Base-by-base conservation (phyloP, 2,329 filamentous ascomycete species). In the Septoria petroselini region DNA sequence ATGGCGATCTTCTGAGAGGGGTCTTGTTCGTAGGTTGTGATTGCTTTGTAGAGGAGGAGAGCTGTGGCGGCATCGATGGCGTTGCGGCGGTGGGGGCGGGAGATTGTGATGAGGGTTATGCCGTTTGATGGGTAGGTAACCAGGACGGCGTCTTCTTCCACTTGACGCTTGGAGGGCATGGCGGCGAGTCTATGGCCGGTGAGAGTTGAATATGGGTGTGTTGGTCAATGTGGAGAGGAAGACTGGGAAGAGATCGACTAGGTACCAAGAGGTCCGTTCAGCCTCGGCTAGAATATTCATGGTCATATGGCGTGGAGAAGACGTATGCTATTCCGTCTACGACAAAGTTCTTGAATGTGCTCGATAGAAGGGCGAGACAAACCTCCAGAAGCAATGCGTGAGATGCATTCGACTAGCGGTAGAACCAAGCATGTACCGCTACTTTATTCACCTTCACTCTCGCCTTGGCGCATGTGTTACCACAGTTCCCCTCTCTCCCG, bases 91-190 rank as follows among this genome's bases (percentile, higher is more conserved):
- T 73, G 62, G 0, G 69, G 68, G n/a, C 78, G 73, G 62, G 77
- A 74, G 55, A 82, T 72, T n/a, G 74, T 72, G 48, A 82, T 76
- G n/a, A 71, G 75, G 0, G 77, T 77, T 57, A 82, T 77, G 39
- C 30, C 30, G 77, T 77, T 12, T 41, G 39, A 17, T 54, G 60
- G 61, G 3, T 58, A 7, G 14, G 41, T 51, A 37, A 62, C 52
- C n/a, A 46, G 54, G 11, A 68, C 55, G 9, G 58, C 41, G 12
- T 60, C 25, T 27, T 27, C 29, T 25, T 44, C 41, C 9, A 17
- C 52, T 45, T 46, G n/a, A 12, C 3, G 1, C 2, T 7, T 1
- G 18, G 15, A 19, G 9, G 41, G 21, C 29, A 35, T 34, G 29
- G 18, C n/a, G n/a, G n/a, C n/a, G n/a, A n/a, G n/a, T n/a, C n/a